These are phyloP conservation scores for Stentor coeruleus DNA, from an alignment of 73 alveolate species.

Conservation along the genomic window DNA sequence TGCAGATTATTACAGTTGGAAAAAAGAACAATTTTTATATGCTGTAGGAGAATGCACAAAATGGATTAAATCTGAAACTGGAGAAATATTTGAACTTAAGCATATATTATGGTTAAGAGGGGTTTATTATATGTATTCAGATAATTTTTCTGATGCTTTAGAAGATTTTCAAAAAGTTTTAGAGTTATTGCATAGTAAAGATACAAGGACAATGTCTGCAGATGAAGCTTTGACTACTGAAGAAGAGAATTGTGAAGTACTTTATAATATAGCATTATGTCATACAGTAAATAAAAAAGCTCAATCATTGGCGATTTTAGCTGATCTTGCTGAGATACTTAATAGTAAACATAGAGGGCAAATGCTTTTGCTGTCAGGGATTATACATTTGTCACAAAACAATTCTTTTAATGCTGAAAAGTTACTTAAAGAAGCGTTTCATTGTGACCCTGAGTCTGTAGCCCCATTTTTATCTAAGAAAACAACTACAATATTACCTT, in stretches of 20 bases:
- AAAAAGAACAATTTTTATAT: not conserved
- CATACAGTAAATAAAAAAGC: not conserved
- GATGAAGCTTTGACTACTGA: constrained; percentile 15
- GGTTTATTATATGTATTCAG: not conserved
- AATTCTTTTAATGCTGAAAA: not conserved
- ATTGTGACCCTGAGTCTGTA: constrained; percentile 14
- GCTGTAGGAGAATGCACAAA: not conserved
- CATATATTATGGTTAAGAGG: not conserved
- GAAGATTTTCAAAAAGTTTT: constrained; percentile 14
- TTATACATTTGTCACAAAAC: not conserved
- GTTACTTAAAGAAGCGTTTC: constrained; percentile 20
- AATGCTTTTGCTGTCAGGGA: not conserved
- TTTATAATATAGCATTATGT: not conserved
- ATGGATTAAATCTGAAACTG: not conserved
- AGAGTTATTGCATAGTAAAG: not conserved
- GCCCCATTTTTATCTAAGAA: not conserved
- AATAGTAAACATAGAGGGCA: constrained; percentile 23
- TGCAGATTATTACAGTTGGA: too few relatives aligned
- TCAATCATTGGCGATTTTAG: not conserved
- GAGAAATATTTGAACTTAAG: constrained; percentile 12
- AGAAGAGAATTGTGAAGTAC: constrained; percentile 23
- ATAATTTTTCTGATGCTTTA: not conserved
- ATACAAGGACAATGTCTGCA: not conserved
- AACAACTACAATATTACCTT: not conserved
- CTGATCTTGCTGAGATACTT: constrained; percentile 4